phyloP scores from a whole-genome alignment of 768 basidiomycete species.

The Lepiota brunneoincarnata region DNA sequence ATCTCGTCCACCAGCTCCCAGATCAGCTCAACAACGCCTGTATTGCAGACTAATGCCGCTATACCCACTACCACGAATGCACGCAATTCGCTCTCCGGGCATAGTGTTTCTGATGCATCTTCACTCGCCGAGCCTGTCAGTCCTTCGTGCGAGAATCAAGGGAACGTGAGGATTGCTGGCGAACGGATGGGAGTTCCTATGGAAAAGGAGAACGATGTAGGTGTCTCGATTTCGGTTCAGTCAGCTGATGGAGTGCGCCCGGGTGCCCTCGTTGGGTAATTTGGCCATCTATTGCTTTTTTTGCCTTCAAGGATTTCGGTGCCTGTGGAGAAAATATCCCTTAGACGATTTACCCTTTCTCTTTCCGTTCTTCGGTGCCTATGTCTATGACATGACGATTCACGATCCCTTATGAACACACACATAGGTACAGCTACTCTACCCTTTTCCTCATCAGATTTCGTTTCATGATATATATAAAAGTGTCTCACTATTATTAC shows the following conservation, averaged over 20 bases:
- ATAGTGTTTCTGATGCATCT: slow-evolving; percentile 55
- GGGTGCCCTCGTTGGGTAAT: neutral
- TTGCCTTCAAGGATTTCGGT: no score
- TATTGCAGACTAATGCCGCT: slow-evolving; percentile 24
- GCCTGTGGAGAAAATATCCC: neutral
- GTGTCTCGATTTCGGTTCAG: no score
- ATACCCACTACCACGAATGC: slow-evolving; percentile 12
- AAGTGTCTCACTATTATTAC: no score
- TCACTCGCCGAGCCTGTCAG: slow-evolving; percentile 59
- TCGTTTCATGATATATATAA: no score
- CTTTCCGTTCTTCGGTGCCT: neutral
- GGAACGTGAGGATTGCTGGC: slow-evolving; percentile 6
- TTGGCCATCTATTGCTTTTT: no score
- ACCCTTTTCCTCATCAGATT: no score
- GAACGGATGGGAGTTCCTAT: neutral
- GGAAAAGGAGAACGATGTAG: neutral
- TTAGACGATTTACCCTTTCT: neutral
- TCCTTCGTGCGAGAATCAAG: slow-evolving; percentile 40
- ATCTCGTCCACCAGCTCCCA: slow-evolving; percentile 40
- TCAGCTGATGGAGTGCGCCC: neutral
- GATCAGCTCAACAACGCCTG: slow-evolving; percentile 13
- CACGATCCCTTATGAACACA: neutral
- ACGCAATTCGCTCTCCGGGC: slow-evolving; percentile 24
- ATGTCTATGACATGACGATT: neutral
- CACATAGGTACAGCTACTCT: no score